A percentile compares a stretch with the other conserved stretches of the same genome.
phyloP scores from a whole-genome alignment of 108 stramenopile species.

The Cyclotella choctawhatcheeana region DNA sequence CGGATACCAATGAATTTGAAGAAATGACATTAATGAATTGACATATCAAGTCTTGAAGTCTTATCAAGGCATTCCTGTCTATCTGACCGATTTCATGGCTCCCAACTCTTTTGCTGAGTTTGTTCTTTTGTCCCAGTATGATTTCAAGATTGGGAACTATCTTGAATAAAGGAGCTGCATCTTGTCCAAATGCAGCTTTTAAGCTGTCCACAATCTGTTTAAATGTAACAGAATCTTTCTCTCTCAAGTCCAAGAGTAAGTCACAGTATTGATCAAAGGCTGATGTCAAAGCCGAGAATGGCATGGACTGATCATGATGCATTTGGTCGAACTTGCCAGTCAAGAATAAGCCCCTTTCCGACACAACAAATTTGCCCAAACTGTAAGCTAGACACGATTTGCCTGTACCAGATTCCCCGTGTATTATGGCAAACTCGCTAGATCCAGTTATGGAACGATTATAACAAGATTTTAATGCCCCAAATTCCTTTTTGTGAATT shows the following conservation, averaged over 20 bases:
- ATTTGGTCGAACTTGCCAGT: constrained; percentile 17
- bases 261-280: constrained; percentile 25
- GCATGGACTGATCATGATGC: not conserved
- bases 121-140: no score
- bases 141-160: constrained; percentile 7
- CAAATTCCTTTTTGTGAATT: not conserved
- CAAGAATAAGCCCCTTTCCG: constrained; percentile 4
- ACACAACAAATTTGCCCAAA: not conserved
- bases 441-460: not conserved
- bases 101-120: no score
- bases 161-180: not conserved
- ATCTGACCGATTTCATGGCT: no score
- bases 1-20: not conserved
- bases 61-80: not conserved
- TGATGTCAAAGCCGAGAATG: constrained; percentile 9
- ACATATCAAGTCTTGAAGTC: not conserved
- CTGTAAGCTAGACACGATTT: not conserved
- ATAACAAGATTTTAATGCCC: not conserved
- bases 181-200: constrained; percentile 12
- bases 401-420: not conserved
- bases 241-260: not conserved
- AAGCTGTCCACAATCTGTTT: not conserved
- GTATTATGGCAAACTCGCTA: not conserved
- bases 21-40: not conserved
- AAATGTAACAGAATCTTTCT: not conserved